Evolutionary conservation across 192 early-diverging fungal genomes (phyloP).

Genomic region (Coemansia pectinata): DNA sequence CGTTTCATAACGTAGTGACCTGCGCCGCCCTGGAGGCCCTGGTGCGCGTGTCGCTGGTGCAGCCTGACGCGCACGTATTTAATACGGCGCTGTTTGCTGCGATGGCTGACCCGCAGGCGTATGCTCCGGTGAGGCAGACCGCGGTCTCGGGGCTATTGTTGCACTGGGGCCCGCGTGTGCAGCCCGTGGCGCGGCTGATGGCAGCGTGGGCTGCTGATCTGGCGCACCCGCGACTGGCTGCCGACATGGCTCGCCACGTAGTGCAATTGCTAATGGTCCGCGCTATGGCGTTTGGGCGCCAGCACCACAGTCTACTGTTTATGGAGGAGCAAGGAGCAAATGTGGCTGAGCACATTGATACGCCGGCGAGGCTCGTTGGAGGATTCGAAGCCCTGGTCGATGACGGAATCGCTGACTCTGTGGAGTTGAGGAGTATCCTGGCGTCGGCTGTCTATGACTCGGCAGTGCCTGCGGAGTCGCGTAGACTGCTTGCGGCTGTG

Average conservation of each 20-base stretch:
- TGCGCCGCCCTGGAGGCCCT: slow-evolving; percentile 75
- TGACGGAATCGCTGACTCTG: slow-evolving; percentile 31
- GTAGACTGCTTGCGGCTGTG: slow-evolving; percentile 24
- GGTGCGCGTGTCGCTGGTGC: slow-evolving; percentile 60
- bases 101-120: slow-evolving; percentile 74
- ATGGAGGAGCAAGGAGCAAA: slow-evolving; percentile 27
- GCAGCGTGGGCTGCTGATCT: slow-evolving; percentile 23
- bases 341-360: slow-evolving; percentile 44
- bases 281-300: slow-evolving; percentile 40
- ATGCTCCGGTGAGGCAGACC: slow-evolving; percentile 64
- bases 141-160: slow-evolving; percentile 78
- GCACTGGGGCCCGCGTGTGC: slow-evolving; percentile 56
- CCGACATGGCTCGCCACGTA: slow-evolving; percentile 1
- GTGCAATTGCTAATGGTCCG: slow-evolving; percentile 30
- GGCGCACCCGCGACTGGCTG: slow-evolving; percentile 12
- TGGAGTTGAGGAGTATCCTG: slow-evolving; percentile 24
- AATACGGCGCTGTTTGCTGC: slow-evolving; percentile 73
- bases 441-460: slow-evolving; percentile 35
- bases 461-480: slow-evolving; percentile 17
- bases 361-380: slow-evolving; percentile 47
- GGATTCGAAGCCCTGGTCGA: slow-evolving; percentile 43
- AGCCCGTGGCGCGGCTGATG: slow-evolving; percentile 28
- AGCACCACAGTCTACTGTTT: slow-evolving; percentile 50
- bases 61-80: slow-evolving; percentile 66
- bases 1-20: slow-evolving; percentile 85